Evolutionary conservation across 306 rosid genomes (phyloP).

Genomic region (Quercus variabilis): DNA sequence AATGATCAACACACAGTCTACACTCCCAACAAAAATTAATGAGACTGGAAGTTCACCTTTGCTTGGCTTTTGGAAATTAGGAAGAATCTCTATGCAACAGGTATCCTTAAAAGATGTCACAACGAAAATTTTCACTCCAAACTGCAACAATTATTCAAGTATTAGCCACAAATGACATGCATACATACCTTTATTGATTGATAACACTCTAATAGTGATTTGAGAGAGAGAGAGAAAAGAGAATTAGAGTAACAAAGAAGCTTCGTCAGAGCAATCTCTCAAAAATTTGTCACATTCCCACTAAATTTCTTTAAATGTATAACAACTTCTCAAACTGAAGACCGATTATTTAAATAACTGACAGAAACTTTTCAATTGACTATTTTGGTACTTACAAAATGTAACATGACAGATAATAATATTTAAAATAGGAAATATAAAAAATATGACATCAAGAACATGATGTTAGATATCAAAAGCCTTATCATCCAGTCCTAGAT

Average conservation of each 20-base stretch:
- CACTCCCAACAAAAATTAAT: constrained; percentile 2
- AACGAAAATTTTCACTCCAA: constrained; percentile 63
- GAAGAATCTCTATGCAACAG: constrained; percentile 85
- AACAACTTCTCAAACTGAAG: background rate
- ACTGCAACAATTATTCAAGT: constrained; percentile 42
- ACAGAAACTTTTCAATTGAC: background rate
- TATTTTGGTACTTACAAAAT: background rate
- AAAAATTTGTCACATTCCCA: background rate
- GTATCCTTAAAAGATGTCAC: constrained; percentile 87
- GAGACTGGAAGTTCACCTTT: constrained; percentile 38
- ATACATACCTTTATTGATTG: background rate
- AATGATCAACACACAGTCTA: background rate
- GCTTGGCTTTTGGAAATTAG: constrained; percentile 50
- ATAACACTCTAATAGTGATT: constrained; percentile 5
- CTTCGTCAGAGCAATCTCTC: background rate
- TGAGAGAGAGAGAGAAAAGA: background rate
- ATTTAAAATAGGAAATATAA: background rate
- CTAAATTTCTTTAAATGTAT: background rate
- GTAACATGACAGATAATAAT: background rate
- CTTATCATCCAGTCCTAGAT: constrained; percentile 6
- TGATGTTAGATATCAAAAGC: background rate
- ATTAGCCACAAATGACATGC: constrained; percentile 19
- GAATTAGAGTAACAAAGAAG: background rate
- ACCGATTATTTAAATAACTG: background rate
- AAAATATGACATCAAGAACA: background rate